phyloP scores from a whole-genome alignment of 164 flowering plant species.

The Tinospora cordifolia region DNA sequence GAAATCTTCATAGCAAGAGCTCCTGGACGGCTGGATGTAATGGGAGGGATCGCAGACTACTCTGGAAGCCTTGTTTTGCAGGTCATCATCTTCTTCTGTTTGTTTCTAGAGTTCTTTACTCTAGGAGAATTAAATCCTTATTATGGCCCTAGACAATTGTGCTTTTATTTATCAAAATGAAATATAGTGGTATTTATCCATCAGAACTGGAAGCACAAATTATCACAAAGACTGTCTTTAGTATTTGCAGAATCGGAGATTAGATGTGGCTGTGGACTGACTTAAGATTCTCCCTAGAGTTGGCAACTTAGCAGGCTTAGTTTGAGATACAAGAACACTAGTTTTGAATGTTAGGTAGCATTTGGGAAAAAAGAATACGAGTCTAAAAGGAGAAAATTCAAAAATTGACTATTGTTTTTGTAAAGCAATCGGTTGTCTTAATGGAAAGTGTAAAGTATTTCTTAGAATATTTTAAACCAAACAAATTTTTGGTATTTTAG shows the following conservation, averaged over 20 bases:
- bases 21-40: constrained; percentile 97
- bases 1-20: constrained; percentile 90
- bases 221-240: neutral
- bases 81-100: constrained; percentile 32
- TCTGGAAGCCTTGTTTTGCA: constrained; percentile 98
- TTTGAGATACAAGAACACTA: neutral
- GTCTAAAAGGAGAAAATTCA: too few species aligned
- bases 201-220: neutral
- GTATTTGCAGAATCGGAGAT: neutral
- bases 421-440: too few species aligned
- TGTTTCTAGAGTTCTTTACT: neutral
- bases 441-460: too few species aligned
- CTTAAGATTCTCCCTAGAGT: neutral
- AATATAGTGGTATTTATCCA: too few species aligned
- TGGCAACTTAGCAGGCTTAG: neutral
- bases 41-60: constrained; percentile 99
- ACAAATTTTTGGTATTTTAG: too few species aligned
- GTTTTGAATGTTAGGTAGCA: neutral
- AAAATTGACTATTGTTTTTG: too few species aligned
- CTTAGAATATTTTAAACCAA: too few species aligned
- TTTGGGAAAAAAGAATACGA: too few species aligned
- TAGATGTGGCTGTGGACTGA: neutral
- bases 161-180: too few species aligned
- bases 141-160: neutral
- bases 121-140: neutral